phyloP scores from a whole-genome alignment of 306 rosid species.

The Quercus dentata region DNA sequence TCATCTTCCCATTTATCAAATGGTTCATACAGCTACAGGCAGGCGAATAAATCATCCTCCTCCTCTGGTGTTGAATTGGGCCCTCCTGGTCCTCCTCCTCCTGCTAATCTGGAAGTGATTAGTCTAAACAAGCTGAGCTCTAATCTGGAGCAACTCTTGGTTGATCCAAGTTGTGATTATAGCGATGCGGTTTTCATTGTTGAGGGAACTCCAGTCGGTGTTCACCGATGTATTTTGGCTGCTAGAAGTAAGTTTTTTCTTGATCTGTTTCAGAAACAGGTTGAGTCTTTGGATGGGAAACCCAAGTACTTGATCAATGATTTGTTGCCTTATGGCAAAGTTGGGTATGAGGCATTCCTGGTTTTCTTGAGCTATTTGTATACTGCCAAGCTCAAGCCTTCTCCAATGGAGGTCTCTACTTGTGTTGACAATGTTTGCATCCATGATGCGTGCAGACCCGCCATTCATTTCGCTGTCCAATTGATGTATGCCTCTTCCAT shows the following conservation, averaged over 20 bases:
- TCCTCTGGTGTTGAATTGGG: constrained; percentile 35
- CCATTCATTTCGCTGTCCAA: constrained; percentile 45
- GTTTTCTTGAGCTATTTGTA: constrained; percentile 48
- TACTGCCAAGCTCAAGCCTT: constrained; percentile 46
- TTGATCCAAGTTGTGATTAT: constrained; percentile 35
- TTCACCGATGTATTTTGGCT: constrained; percentile 54
- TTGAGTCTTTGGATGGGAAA: constrained; percentile 27
- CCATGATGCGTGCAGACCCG: constrained; percentile 60
- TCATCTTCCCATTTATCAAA: constrained; percentile 73
- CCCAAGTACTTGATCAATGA: constrained; percentile 33
- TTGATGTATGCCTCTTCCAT: constrained; percentile 48
- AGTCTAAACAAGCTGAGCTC: constrained; percentile 50
- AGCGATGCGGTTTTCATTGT: constrained; percentile 48
- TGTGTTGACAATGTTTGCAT: constrained; percentile 45
- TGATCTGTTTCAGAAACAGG: constrained; percentile 34
- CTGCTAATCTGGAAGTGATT: constrained; percentile 56
- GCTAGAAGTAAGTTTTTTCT: constrained; percentile 42
- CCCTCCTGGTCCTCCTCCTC: constrained; percentile 2
- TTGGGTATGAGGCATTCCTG: constrained; percentile 50
- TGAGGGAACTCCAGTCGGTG: constrained; percentile 38
- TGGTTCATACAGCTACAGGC: constrained; percentile 48
- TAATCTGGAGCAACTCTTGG: constrained; percentile 47
- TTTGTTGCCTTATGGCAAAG: constrained; percentile 46
- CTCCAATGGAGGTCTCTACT: constrained; percentile 48
- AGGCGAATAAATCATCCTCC: constrained; percentile 38